Evolutionary conservation across 2,329 filamentous ascomycete species (phyloP).

Genomic region (Xylariaceae sp.): DNA sequence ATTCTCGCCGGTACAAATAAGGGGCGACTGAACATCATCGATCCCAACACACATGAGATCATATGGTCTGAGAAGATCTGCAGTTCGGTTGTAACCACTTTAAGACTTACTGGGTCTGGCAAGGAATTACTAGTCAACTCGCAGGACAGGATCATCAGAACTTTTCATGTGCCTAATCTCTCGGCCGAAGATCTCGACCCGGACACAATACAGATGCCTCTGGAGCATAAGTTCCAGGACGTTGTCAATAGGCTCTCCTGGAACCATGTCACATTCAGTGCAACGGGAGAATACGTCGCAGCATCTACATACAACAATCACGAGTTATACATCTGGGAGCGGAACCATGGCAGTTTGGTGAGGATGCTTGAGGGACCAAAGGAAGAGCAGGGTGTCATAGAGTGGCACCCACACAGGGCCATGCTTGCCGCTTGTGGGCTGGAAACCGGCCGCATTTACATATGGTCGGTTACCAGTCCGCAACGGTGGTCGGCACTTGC

Average conservation of each 20-base stretch:
- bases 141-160: conserved; percentile 90
- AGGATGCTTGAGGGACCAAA: conserved; percentile 96
- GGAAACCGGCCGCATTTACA: conserved; percentile 88
- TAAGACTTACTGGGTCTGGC: conserved; percentile 79
- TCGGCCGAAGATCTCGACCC: conserved; percentile 65
- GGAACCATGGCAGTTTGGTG: conserved; percentile 84
- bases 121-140: conserved; percentile 87
- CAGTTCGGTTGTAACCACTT: conserved; percentile 78
- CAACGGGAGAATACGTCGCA: conserved; percentile 90
- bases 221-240: conserved; percentile 98
- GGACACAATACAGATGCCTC: conserved; percentile 79
- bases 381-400: conserved; percentile 92
- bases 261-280: conserved; percentile 96
- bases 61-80: conserved; percentile 89
- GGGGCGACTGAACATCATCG: conserved; percentile 93
- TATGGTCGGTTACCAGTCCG: conserved; percentile 92
- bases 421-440: conserved; percentile 87
- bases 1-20: conserved; percentile 92
- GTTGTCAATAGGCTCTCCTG: conserved; percentile 91
- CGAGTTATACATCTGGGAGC: conserved; percentile 97
- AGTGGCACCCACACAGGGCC: conserved; percentile 90
- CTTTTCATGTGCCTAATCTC: conserved; percentile 80
- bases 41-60: conserved; percentile 70
- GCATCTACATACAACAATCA: conserved; percentile 98
- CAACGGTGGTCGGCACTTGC: conserved; percentile 97